phyloP scores from a whole-genome alignment of 1,284 basidiomycete species.

The Albatrellus sp. region DNA sequence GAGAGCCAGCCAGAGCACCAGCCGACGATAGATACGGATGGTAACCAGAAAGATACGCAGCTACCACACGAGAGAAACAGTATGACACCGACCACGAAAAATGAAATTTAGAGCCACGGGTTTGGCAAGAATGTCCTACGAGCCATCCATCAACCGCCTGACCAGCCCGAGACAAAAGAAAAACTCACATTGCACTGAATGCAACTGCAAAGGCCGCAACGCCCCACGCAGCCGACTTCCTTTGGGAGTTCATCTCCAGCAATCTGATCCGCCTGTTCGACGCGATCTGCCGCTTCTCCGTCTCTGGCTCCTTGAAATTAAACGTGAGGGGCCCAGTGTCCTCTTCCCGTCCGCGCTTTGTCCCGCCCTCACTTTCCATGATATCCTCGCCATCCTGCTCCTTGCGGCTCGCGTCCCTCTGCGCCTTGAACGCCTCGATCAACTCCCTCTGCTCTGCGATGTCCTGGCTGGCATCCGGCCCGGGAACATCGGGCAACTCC shows the following conservation, averaged over 20 bases:
- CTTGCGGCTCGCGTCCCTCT: conserved; percentile 18
- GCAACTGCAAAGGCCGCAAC: conserved; percentile 63
- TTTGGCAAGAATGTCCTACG: conserved; percentile 19
- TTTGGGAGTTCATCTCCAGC: conserved; percentile 39
- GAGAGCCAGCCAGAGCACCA: not conserved
- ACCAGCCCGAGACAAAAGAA: not conserved
- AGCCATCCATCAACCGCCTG: conserved; percentile 3
- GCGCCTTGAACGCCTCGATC: conserved; percentile 50
- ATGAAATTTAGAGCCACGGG: conserved; percentile 7
- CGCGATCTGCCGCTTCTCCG: conserved; percentile 44
- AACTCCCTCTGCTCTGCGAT: conserved; percentile 60
- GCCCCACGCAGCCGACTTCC: conserved; percentile 66
- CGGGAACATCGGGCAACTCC: conserved; percentile 40
- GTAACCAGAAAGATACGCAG: not conserved
- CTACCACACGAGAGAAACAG: not conserved
- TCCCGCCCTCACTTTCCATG: conserved; percentile 13
- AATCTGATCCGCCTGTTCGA: conserved; percentile 50
- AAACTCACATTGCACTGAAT: conserved; percentile 41
- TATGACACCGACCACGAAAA: not conserved
- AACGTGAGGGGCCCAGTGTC: conserved; percentile 32
- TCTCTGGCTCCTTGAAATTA: conserved; percentile 42
- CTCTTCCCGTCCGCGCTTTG: conserved; percentile 43
- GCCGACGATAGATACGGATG: not conserved
- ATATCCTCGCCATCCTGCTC: conserved; percentile 15
- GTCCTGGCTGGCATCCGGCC: conserved; percentile 54